These are phyloP conservation scores for Dactylellina drechsleri DNA, from an alignment of 2,329 filamentous ascomycete genomes.

Conservation along the genomic window DNA sequence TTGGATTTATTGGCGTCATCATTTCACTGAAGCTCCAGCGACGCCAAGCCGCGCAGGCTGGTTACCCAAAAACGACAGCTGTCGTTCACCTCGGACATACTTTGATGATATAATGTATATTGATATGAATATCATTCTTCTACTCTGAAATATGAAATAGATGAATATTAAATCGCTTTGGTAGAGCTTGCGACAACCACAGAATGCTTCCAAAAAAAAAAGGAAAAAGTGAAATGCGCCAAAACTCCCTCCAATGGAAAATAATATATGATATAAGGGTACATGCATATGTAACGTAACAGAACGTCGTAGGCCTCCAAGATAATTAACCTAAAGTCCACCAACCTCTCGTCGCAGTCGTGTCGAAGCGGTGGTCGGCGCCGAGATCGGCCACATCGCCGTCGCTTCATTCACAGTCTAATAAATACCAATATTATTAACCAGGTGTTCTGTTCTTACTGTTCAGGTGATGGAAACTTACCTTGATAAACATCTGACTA, in stretches of 20 bases:
- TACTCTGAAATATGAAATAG: background rate
- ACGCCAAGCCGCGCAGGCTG: constrained; percentile 26
- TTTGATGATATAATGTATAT: no score
- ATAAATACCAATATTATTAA: background rate
- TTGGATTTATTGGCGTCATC: constrained; percentile 41
- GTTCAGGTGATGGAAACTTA: constrained; percentile 18
- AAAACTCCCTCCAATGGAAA: constrained; percentile 44
- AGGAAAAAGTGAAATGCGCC: constrained; percentile 6
- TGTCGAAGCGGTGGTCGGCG: constrained; percentile 29
- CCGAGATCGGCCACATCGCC: constrained; percentile 51
- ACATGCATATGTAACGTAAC: constrained; percentile 27
- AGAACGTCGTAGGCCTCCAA: background rate
- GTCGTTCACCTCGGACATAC: no score
- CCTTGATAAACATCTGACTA: constrained; percentile 82
- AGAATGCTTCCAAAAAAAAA: background rate
- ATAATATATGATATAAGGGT: background rate
- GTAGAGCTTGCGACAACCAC: no score
- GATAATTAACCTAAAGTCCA: constrained; percentile 19
- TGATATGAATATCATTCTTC: no score
- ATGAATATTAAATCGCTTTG: no score
- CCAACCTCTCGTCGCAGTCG: constrained; percentile 42
- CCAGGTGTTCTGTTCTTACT: background rate
- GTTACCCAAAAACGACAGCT: no score
- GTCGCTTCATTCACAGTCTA: constrained; percentile 50
- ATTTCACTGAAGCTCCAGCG: constrained; percentile 24